These are phyloP conservation scores for Musa schizocarpa DNA, from an alignment of 176 grass and related monocot genomes.

Conservation along the genomic window DNA sequence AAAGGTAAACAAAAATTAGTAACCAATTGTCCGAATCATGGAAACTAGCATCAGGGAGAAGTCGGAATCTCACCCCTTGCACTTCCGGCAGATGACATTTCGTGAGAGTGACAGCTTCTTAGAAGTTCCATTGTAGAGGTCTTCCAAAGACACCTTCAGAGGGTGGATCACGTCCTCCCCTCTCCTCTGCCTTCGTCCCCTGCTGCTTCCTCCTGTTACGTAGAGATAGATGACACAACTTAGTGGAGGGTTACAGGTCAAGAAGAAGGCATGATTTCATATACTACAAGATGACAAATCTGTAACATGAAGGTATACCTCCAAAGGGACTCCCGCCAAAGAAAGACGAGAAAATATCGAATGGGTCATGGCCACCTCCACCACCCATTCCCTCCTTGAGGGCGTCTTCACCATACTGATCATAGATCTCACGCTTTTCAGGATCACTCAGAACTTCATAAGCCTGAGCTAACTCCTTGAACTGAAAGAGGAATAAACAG, in stretches of 20 bases:
- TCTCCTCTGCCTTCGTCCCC: slow-evolving; percentile 13
- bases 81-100: slow-evolving; percentile 6
- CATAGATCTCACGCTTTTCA: no score
- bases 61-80: neutral
- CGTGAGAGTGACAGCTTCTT: slow-evolving; percentile 13
- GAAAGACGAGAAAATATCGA: slow-evolving; percentile 14
- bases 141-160: slow-evolving; percentile 11
- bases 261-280: neutral
- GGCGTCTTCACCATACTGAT: neutral
- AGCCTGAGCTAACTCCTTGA: no score
- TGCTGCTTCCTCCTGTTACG: slow-evolving; percentile 3
- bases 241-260: neutral
- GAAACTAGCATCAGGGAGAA: neutral
- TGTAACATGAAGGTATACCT: neutral
- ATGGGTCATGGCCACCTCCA: slow-evolving; percentile 6
- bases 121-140: slow-evolving; percentile 7
- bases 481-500: no score
- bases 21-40: neutral
- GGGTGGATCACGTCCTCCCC: slow-evolving; percentile 13
- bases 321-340: slow-evolving; percentile 14
- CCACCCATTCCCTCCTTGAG: slow-evolving; percentile 8
- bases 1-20: neutral
- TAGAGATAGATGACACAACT: neutral
- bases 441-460: no score
- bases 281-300: neutral